phyloP scores from a whole-genome alignment of 345 rosid genomes.

The Camelina hispida region DNA sequence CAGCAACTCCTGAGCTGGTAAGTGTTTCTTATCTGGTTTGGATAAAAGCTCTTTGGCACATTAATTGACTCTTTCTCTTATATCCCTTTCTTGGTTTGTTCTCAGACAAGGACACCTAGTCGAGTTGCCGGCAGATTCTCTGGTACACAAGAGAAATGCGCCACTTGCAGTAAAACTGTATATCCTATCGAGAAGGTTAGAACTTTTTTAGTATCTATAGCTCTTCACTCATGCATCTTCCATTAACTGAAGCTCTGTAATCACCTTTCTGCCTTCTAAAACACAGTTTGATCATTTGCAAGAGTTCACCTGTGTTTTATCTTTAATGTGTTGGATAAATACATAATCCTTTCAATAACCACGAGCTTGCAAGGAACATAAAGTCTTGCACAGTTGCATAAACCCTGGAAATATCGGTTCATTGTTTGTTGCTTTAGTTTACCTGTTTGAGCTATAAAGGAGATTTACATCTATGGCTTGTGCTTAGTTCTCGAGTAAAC shows the following conservation, averaged over 20 bases:
- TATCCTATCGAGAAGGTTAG: slow-evolving; percentile 85
- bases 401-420: slow-evolving; percentile 4
- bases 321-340: background rate
- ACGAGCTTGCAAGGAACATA: slow-evolving; percentile 6
- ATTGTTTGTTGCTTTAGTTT: slow-evolving; percentile 13
- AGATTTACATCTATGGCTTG: background rate
- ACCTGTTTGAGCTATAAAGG: background rate
- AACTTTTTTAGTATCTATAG: background rate
- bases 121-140: slow-evolving; percentile 74
- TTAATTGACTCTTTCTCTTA: slow-evolving; percentile 11
- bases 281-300: background rate
- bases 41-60: background rate
- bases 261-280: background rate
- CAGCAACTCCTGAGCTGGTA: slow-evolving; percentile 46
- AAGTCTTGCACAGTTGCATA: background rate
- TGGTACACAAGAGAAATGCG: slow-evolving; percentile 85
- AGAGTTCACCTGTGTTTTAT: background rate
- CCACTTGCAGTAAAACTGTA: slow-evolving; percentile 73
- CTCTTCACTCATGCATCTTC: background rate
- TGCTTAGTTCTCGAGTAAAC: slow-evolving; percentile 9
- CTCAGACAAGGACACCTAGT: slow-evolving; percentile 74
- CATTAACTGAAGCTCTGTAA: background rate
- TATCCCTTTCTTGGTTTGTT: slow-evolving; percentile 19
- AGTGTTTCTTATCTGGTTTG: slow-evolving; percentile 16
- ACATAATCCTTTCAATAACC: background rate